phyloP scores from a whole-genome alignment of 345 rosid species.

The Bretschneidera sinensis region DNA sequence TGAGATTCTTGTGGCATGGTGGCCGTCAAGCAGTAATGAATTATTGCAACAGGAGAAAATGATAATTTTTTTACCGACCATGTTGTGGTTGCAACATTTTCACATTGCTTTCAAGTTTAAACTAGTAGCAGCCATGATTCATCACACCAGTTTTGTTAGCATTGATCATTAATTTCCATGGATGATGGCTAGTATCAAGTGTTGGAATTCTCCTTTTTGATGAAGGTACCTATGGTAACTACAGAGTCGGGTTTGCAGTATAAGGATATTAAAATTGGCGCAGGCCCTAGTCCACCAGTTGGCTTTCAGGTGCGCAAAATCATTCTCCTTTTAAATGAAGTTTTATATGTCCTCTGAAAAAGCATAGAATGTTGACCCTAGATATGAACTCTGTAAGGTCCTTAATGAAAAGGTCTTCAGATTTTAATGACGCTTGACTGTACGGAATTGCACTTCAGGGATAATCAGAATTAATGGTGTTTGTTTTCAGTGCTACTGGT shows the following conservation, averaged over 20 bases:
- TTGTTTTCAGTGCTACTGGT: too few relatives aligned
- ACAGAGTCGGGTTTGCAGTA: constrained; percentile 88
- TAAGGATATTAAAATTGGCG: constrained; percentile 86
- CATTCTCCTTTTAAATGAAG: neutral
- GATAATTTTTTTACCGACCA: neutral
- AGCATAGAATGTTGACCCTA: neutral
- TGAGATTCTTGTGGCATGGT: too few relatives aligned
- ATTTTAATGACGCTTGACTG: neutral
- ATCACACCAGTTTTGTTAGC: neutral
- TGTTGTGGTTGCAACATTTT: neutral
- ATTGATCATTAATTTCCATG: neutral
- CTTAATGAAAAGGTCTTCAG: neutral
- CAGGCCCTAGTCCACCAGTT: constrained; percentile 80
- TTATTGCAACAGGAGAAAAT: too few relatives aligned
- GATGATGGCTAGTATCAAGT: constrained; percentile 7
- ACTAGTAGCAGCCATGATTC: neutral
- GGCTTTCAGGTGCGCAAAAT: constrained; percentile 69
- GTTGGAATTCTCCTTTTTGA: constrained; percentile 4
- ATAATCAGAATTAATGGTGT: too few relatives aligned
- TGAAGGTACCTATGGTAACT: constrained; percentile 83
- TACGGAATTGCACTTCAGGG: neutral
- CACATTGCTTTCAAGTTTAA: neutral
- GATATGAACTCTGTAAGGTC: neutral
- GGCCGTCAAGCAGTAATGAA: too few relatives aligned
- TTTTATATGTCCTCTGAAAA: neutral